Evolutionary conservation across 495 filamentous ascomycete species (phyloP), one percentile per base, ranked within the genome.

Genomic region (Hypoxylon perforatum): DNA sequence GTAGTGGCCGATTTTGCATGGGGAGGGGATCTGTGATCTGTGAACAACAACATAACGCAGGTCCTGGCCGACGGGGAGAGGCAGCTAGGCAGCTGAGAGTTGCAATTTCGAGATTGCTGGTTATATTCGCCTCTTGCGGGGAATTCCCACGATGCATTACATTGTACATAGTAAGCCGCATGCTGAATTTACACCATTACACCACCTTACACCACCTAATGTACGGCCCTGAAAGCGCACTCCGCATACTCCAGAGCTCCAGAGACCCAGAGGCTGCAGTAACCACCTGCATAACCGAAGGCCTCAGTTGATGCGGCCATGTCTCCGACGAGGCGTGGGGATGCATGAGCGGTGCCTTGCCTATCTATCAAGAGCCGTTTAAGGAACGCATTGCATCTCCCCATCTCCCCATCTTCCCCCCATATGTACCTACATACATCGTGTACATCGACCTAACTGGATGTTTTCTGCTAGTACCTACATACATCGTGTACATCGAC

Each of bases 241-340:
- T 69, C 66, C 66, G 66, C 66, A 69, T 64, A 55, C 52, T 33
- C 30, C 30, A 33, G 30, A 33, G 41, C 52, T 61, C 67, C 58
- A 73, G 49, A 58, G 30, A 61, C 67, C 57, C 61, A 63, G 53
- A 54, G n/a, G 41, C 60, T 70, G 70, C 63, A 63, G 59, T 65
- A 65, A 66, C 57, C 55, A 71, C 73, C 70, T 76, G 75, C 75
- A 77, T 75, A 75, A 65, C 73, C 74, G 73, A 76, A 67, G 75
- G 75, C 71, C 75, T 75, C 72, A 66, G 65, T 70, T 70, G 63
- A 63, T 77, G 75, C 75, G 74, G 70, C 75, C 75, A 70, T 69
- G 69, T 73, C 63, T 74, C 72, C 72, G 72, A 74, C 63, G 63
- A 70, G 61, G 72, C 72, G 72, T 73, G 72, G 63, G 69, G 72